Percentiles rank a stretch among this genome's conserved stretches.
These are phyloP conservation scores for Talaromyces trachyspermus DNA, from an alignment of 495 filamentous ascomycete species.

Conservation along the genomic window DNA sequence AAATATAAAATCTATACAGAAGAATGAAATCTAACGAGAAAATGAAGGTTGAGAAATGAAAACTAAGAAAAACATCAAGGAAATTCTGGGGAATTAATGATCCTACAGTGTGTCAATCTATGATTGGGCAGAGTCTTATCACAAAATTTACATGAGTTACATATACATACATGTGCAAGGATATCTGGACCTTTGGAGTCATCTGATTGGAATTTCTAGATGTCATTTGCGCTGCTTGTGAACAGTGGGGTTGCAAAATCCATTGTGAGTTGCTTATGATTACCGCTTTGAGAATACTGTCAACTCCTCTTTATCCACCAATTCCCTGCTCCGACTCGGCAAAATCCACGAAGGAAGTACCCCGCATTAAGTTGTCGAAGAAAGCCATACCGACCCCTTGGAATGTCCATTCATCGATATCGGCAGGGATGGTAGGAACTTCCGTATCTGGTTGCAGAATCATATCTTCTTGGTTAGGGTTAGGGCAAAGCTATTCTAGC, in stretches of 20 bases:
- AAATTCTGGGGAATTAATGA: not conserved
- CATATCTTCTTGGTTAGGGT: not conserved
- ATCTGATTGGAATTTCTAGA: not conserved
- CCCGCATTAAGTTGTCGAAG: slow-evolving; percentile 2
- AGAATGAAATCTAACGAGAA: not conserved
- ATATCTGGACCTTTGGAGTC: not conserved
- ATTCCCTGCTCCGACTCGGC: not conserved
- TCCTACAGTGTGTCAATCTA: not conserved
- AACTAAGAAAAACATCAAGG: not conserved
- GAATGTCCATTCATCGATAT: not conserved
- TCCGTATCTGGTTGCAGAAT: not conserved
- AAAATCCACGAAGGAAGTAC: not conserved
- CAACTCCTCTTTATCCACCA: not conserved
- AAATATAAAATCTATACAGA: not conserved
- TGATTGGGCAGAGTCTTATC: not conserved
- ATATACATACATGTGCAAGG: slow-evolving; percentile 2
- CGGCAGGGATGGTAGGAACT: not conserved
- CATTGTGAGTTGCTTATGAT: not conserved
- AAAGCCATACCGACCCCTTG: slow-evolving; percentile 2
- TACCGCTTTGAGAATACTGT: not conserved
- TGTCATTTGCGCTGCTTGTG: not conserved
- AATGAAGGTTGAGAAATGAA: not conserved
- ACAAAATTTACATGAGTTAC: not conserved
- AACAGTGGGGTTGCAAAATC: not conserved
- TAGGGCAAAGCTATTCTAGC: not conserved